Conservation (phyloP, 2,329 filamentous ascomycete genomes). For the Neonectria ditissima region DNA sequence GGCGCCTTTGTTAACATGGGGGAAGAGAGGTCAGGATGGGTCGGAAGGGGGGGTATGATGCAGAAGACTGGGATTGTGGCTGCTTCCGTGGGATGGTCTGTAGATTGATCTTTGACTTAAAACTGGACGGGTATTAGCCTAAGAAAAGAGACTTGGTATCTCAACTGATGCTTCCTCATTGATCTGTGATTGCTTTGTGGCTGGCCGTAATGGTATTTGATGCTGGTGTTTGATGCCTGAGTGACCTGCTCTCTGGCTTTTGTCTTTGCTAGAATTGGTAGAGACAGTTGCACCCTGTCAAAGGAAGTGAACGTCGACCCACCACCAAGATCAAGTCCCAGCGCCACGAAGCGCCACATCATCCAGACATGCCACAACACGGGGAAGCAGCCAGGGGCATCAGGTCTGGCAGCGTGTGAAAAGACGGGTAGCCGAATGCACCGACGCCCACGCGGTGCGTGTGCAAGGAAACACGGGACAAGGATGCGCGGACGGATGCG, state of each 20-base stretch:
- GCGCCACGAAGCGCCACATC: slow-evolving; percentile 7
- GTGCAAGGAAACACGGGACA: slow-evolving; percentile 1
- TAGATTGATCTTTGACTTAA: not conserved
- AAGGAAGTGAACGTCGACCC: not conserved
- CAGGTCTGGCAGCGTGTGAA: slow-evolving; percentile 1
- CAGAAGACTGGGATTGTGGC: not conserved
- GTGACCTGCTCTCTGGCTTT: not conserved
- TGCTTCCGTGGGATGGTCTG: not conserved
- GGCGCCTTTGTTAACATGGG: not conserved
- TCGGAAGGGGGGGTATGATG: not conserved
- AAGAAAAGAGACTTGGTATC: not conserved
- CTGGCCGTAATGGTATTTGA: no score
- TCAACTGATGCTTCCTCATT: not conserved
- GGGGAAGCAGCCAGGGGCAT: not conserved
- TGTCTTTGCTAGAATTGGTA: not conserved
- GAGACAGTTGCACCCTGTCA: not conserved
- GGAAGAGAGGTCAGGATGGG: not conserved
- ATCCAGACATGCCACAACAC: slow-evolving; percentile 6
- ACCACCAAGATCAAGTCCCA: slow-evolving; percentile 15
- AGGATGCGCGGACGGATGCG: not conserved
- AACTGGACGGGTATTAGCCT: not conserved
- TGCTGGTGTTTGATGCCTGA: no score
- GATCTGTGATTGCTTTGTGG: not conserved
- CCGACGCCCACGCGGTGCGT: slow-evolving; percentile 16
- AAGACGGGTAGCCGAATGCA: slow-evolving; percentile 4